Conservation (phyloP, 768 basidiomycete genomes). For the Lyophyllum shimeji region DNA sequence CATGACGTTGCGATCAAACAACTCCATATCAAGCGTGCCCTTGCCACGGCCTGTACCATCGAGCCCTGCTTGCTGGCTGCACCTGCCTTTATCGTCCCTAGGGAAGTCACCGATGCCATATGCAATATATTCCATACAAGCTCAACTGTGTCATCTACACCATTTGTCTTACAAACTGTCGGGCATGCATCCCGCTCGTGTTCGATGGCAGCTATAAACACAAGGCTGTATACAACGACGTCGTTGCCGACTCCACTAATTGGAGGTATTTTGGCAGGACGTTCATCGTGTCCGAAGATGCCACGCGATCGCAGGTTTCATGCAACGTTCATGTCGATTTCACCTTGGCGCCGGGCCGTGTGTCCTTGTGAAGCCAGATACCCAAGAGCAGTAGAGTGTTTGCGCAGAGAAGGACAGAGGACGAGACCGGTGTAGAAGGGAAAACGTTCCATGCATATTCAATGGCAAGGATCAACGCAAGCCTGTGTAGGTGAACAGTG, state of each 20-base stretch:
- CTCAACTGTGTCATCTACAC: too few relatives aligned
- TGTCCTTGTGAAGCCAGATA: slow-evolving; percentile 28
- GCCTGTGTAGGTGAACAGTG: slow-evolving; percentile 36
- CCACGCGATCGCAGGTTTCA: background rate
- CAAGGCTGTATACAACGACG: too few relatives aligned
- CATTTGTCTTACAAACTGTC: background rate
- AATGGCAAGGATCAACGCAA: slow-evolving; percentile 56
- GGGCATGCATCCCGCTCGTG: background rate
- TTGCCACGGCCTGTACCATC: too few relatives aligned
- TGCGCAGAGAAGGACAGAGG: slow-evolving; percentile 25
- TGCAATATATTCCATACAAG: too few relatives aligned
- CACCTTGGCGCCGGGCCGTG: slow-evolving; percentile 4
- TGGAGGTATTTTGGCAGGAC: background rate
- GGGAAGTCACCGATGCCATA: too few relatives aligned
- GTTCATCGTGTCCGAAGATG: background rate
- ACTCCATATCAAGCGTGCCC: too few relatives aligned
- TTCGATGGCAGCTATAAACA: background rate
- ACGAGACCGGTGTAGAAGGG: slow-evolving; percentile 64
- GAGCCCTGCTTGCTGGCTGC: too few relatives aligned
- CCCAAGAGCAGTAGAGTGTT: slow-evolving; percentile 30
- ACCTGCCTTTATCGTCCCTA: too few relatives aligned
- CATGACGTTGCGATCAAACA: too few relatives aligned
- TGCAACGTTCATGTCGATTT: slow-evolving; percentile 7
- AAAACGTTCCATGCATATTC: slow-evolving; percentile 91
- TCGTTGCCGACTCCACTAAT: too few relatives aligned